Base-by-base conservation (phyloP, 768 basidiomycete genomes). In the Leccinum subtestaceum region DNA sequence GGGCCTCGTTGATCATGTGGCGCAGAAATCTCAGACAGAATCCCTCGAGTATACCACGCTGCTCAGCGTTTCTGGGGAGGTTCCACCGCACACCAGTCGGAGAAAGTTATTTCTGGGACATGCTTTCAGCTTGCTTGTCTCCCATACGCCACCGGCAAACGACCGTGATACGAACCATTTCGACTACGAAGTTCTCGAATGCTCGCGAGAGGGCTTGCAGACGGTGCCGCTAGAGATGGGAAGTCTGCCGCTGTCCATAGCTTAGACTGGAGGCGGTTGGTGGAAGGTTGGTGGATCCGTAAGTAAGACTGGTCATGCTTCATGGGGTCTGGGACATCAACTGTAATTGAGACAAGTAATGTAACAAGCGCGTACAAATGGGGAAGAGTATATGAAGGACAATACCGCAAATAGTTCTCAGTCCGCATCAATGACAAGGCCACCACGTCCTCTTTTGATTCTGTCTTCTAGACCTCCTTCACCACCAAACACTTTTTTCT, bases 401-500 rank as follows among this genome's bases (percentile, higher is more conserved):
- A 25, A 47, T 27, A 56, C 57, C 50, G 48, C 29, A 54, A 34
- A 52, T 49, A 19, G 15, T 48, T 55, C 38, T 72, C 60, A 72
- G 45, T 72, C 72, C 12, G 60, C 80, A 61, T 87, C 86, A 55
- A 82, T 80, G 34, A 91, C 86, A 72, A 93, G 73, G 6, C 85
- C 87, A 27, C 85, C 85, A 36, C 86, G 78, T 45, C 89, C 88
- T 65, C 93, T 79, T 67, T 76, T 80, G 50, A 94, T 86, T 58
- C 91, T 78, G 40, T 94, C 91, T 70, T 91, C 92, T 29, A 94
- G 74, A 15, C 87, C 89, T 43, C 90, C 89, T 8, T 76, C 72
- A 25, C 89, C 91, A 49, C 91, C 87, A 73, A 92, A 92, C 9
- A 93, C 89, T 64, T 82, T 86, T 79, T 90, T 93, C 78, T 88